A percentile compares a stretch with the other conserved stretches of the same genome.
phyloP scores from a whole-genome alignment of 2,329 filamentous ascomycete species.

The Aspergillus sp. region DNA sequence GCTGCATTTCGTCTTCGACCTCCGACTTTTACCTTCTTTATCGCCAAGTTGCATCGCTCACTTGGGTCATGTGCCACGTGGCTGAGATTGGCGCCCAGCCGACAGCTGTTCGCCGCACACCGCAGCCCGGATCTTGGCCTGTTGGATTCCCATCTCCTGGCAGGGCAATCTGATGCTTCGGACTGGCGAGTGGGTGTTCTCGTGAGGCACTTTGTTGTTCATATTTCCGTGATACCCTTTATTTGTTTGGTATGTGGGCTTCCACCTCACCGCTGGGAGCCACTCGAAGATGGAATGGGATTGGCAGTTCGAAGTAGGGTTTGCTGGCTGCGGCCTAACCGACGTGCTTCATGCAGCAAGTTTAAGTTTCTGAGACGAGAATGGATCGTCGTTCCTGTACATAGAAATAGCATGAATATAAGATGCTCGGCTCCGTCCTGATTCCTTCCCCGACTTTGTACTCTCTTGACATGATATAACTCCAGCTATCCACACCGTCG shows the following conservation, averaged over 20 bases:
- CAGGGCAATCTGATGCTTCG: not conserved
- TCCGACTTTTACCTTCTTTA: not conserved
- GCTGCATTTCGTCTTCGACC: not conserved
- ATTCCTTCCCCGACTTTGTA: not conserved
- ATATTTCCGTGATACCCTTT: conserved; percentile 14
- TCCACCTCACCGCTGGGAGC: conserved; percentile 13
- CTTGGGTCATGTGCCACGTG: conserved; percentile 17
- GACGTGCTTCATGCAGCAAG: conserved; percentile 3
- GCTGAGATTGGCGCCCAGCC: conserved; percentile 15
- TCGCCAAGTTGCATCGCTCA: conserved; percentile 16
- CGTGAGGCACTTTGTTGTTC: conserved; percentile 14
- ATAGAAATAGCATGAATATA: conserved; percentile 11
- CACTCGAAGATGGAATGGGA: conserved; percentile 2
- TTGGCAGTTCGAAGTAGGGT: conserved; percentile 6
- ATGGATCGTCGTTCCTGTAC: conserved; percentile 5
- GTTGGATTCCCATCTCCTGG: not conserved
- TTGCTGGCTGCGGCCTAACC: conserved; percentile 11
- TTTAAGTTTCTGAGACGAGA: conserved; percentile 2
- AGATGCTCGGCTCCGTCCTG: not conserved
- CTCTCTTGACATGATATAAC: not conserved
- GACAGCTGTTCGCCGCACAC: conserved; percentile 14
- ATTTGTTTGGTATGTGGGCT: conserved; percentile 12
- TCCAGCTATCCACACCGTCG: not conserved
- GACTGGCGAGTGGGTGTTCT: not conserved
- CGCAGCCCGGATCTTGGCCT: not conserved